These are phyloP conservation scores for Irpex rosettiformis DNA, from an alignment of 1,284 basidiomycete genomes.

Conservation along the genomic window DNA sequence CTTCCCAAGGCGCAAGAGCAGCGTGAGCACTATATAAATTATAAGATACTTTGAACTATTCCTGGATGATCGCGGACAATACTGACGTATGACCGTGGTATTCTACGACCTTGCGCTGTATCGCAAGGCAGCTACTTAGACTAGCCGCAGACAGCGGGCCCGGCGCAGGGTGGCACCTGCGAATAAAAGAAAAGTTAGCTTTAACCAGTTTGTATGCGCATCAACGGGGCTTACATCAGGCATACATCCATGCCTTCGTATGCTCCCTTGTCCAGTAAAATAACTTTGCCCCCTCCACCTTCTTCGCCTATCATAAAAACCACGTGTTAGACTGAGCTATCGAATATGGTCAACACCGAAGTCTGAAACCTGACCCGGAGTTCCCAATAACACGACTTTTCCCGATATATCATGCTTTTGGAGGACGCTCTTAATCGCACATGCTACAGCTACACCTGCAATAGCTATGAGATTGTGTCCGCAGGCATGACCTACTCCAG, in stretches of 20 bases:
- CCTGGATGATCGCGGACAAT: too few species aligned
- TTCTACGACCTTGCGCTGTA: slow-evolving; percentile 58
- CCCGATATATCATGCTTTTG: slow-evolving; percentile 60
- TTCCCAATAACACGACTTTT: slow-evolving; percentile 77
- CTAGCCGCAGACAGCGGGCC: slow-evolving; percentile 49
- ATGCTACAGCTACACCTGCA: slow-evolving; percentile 72
- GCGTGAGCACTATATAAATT: slow-evolving; percentile 78
- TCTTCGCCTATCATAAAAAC: slow-evolving; percentile 68
- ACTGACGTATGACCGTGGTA: slow-evolving; percentile 61
- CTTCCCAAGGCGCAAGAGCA: slow-evolving; percentile 78
- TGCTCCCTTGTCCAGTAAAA: slow-evolving; percentile 68
- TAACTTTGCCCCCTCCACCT: slow-evolving; percentile 73
- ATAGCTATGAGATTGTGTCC: slow-evolving; percentile 88
- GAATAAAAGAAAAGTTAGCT: background rate
- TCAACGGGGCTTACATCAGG: slow-evolving; percentile 52
- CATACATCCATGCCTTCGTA: slow-evolving; percentile 78
- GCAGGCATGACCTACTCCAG: slow-evolving; percentile 72
- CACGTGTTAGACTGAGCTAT: background rate
- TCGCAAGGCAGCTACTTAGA: slow-evolving; percentile 51
- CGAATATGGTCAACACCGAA: background rate
- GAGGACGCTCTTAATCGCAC: slow-evolving; percentile 64
- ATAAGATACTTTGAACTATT: too few species aligned
- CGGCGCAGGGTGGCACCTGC: slow-evolving; percentile 63
- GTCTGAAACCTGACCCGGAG: slow-evolving; percentile 55
- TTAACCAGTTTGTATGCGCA: slow-evolving; percentile 1